Evolutionary conservation across 208 protist genomes (phyloP), one percentile per base, ranked within the genome.

Genomic region (Trypanosoma melophagium): DNA sequence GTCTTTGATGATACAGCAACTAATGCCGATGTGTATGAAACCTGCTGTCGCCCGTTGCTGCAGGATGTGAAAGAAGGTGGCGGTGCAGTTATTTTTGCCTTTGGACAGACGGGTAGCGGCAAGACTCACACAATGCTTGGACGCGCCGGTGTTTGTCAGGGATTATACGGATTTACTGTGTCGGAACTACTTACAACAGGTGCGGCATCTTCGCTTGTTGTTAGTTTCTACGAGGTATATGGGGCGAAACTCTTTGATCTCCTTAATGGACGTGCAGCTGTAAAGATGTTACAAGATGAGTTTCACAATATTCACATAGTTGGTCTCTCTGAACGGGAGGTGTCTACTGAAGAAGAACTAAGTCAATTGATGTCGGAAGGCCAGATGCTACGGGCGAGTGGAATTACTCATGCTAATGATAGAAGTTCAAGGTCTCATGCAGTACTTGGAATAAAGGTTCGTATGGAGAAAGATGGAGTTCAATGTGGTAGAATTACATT

Each of bases 161-260:
- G 97, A 19, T 66, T 98, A 2, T 98, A 98, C 79, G 84, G 90
- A 40, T 81, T 97, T 31, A 95, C 96, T 13, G 87, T 96, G 22
- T 76, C 71, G 44, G 95, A 98, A 68, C 93, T 98, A 19, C 96
- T 98, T 31, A 69, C 69, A 25, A 79, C 85, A 76, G 55, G 79
- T 17, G 54, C 54, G 8, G 54, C 65, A 21, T 74, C 66, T 22
- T 51, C 71, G 19, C 69, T 96, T 47, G 58, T 64, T 17, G 89
- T 93, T 25, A 90, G 83, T 56, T 98, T 98, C 71, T 98, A 93
- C 71, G 97, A 98, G 77, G 95, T 98, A 19, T 98, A 99, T 73
- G 90, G 90, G 9, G 57, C 76, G 1, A 95, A 97, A 69, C 77
- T 99, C 19, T 98, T 87, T 78, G 97, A 99, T 73, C 67, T 99